Evolutionary conservation across 768 basidiomycete species (phyloP).

Genomic region (Pulveroboletus sp.): DNA sequence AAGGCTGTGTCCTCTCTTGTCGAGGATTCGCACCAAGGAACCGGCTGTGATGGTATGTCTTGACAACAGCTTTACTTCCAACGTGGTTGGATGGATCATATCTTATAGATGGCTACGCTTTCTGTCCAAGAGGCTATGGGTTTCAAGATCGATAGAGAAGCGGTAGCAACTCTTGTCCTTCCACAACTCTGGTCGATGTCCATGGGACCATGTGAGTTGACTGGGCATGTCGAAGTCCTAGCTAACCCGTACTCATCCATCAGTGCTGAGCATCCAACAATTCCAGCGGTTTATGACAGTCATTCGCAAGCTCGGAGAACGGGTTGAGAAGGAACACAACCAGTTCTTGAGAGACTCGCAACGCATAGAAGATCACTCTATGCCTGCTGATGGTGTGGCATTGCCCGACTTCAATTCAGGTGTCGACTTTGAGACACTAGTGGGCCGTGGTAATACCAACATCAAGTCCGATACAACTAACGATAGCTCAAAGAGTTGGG

Average conservation of each 20-base stretch:
- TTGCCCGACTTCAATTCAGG: slow-evolving; percentile 39
- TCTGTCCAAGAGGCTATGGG: slow-evolving; percentile 96
- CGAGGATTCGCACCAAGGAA: slow-evolving; percentile 94
- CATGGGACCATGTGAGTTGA: slow-evolving; percentile 78
- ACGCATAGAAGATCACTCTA: slow-evolving; percentile 76
- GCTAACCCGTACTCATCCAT: slow-evolving; percentile 5
- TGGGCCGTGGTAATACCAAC: slow-evolving; percentile 51
- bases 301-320: slow-evolving; percentile 69
- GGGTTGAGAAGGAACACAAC: slow-evolving; percentile 90
- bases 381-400: slow-evolving; percentile 40
- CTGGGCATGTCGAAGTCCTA: not conserved
- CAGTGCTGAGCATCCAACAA: slow-evolving; percentile 78
- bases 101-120: slow-evolving; percentile 72
- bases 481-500: slow-evolving; percentile 51
- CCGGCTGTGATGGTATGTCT: slow-evolving; percentile 80
- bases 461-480: slow-evolving; percentile 42
- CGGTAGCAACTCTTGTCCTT: slow-evolving; percentile 81
- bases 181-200: slow-evolving; percentile 97
- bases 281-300: slow-evolving; percentile 91
- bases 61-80: not conserved
- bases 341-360: slow-evolving; percentile 92
- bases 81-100: not conserved
- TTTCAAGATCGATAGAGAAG: slow-evolving; percentile 87
- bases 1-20: slow-evolving; percentile 89
- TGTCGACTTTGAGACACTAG: slow-evolving; percentile 84